These are phyloP conservation scores for Eucalyptus grandis DNA, from an alignment of 345 rosid genomes.

Conservation along the genomic window DNA sequence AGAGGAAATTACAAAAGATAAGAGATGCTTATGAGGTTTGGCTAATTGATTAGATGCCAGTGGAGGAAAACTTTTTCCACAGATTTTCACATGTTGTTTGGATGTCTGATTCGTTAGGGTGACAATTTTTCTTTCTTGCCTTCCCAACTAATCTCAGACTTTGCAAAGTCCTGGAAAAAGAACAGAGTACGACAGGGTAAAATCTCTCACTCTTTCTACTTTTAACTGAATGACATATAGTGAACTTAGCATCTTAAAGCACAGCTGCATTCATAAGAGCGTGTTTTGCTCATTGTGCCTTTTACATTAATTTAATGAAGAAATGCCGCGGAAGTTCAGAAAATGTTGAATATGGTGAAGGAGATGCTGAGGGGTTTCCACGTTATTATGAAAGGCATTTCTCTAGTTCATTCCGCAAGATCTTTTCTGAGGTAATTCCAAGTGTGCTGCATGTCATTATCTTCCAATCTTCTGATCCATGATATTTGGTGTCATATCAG, in stretches of 20 bases:
- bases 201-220: neutral
- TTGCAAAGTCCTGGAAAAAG: slow-evolving; percentile 54
- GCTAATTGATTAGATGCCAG: neutral
- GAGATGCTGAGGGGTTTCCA: slow-evolving; percentile 42
- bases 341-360: slow-evolving; percentile 30
- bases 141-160: slow-evolving; percentile 26
- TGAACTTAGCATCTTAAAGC: neutral
- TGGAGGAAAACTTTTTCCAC: neutral
- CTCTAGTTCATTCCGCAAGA: slow-evolving; percentile 77
- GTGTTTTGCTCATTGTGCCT: neutral
- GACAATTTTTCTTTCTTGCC: neutral
- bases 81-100: neutral
- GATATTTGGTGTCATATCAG: slow-evolving; percentile 22
- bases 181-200: slow-evolving; percentile 54
- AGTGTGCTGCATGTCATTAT: neutral
- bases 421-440: slow-evolving; percentile 62
- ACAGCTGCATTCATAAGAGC: neutral
- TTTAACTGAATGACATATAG: neutral
- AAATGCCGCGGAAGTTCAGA: slow-evolving; percentile 16
- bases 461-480: neutral
- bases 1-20: slow-evolving; percentile 75
- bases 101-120: neutral
- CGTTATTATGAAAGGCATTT: slow-evolving; percentile 41
- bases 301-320: slow-evolving; percentile 9
- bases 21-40: slow-evolving; percentile 81